These are phyloP conservation scores for Aspergillus neoniger DNA, from an alignment of 2,329 filamentous ascomycete genomes.

Conservation along the genomic window DNA sequence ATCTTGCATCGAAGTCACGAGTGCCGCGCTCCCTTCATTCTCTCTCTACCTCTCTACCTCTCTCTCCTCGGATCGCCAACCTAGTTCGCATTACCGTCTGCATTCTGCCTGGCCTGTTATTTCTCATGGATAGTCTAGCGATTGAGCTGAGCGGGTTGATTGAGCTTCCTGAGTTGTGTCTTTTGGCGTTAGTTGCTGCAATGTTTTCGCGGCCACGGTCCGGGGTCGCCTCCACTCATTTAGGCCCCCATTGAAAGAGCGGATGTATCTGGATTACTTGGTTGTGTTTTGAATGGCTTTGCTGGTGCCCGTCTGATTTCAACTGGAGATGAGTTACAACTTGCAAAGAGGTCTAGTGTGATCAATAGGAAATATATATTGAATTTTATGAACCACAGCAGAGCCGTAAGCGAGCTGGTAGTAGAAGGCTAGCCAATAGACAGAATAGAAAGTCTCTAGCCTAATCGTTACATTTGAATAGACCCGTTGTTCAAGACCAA, in stretches of 20 bases:
- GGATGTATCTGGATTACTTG: constrained; percentile 17
- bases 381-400: not conserved
- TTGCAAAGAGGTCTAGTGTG: constrained; percentile 14
- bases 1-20: constrained; percentile 7
- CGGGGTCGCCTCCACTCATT: constrained; percentile 25
- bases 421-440: too few relatives aligned
- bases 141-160: constrained; percentile 34
- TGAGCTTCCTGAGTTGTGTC: constrained; percentile 23
- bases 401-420: not conserved
- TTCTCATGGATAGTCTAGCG: constrained; percentile 35
- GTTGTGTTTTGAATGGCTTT: constrained; percentile 13
- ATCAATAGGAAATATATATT: constrained; percentile 26
- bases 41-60: not conserved
- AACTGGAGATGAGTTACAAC: constrained; percentile 6
- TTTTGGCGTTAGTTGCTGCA: constrained; percentile 7
- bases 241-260: constrained; percentile 16
- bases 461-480: not conserved
- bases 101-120: constrained; percentile 22
- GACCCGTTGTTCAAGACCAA: not conserved
- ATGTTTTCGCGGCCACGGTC: constrained; percentile 16
- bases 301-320: constrained; percentile 11
- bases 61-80: constrained; percentile 13
- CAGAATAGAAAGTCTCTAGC: not conserved
- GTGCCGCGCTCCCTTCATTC: constrained; percentile 19
- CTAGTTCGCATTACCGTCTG: constrained; percentile 18